A percentile compares a stretch with the other conserved stretches of the same genome.
Evolutionary conservation across 441 rosid genomes (phyloP).

Genomic region (Melastoma candidum): DNA sequence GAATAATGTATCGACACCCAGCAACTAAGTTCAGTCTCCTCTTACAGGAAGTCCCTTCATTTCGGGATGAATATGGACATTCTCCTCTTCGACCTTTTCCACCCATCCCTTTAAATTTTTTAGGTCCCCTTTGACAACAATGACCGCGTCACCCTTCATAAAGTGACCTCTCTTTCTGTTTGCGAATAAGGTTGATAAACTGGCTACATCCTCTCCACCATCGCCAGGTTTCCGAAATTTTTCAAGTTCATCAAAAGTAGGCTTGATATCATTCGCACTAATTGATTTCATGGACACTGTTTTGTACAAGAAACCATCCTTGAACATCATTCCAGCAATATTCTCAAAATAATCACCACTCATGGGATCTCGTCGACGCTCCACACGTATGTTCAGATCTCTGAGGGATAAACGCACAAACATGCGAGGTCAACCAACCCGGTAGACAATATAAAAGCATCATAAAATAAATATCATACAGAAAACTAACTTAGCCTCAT

Average conservation of each 20-base stretch:
- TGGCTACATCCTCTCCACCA: constrained; percentile 62
- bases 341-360: constrained; percentile 93
- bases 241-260: constrained; percentile 95
- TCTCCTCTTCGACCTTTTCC: constrained; percentile 97
- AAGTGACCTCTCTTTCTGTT: constrained; percentile 97
- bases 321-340: constrained; percentile 72
- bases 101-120: constrained; percentile 96
- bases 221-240: constrained; percentile 74
- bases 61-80: constrained; percentile 80
- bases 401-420: constrained; percentile 23
- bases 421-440: not conserved
- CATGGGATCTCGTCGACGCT: constrained; percentile 78
- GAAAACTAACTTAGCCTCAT: constrained; percentile 76
- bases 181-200: constrained; percentile 81
- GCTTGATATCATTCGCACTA: constrained; percentile 62
- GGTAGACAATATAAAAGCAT: not conserved
- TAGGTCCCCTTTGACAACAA: constrained; percentile 87
- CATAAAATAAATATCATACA: constrained; percentile 4
- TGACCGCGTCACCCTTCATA: constrained; percentile 96
- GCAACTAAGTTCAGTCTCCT: constrained; percentile 14
- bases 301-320: constrained; percentile 89
- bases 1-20: not conserved
- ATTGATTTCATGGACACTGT: constrained; percentile 84
- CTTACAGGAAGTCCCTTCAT: constrained; percentile 96
- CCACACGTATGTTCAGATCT: constrained; percentile 90